Conservation (phyloP, 169 alveolate species). For the Eimeria nieschulzi region DNA sequence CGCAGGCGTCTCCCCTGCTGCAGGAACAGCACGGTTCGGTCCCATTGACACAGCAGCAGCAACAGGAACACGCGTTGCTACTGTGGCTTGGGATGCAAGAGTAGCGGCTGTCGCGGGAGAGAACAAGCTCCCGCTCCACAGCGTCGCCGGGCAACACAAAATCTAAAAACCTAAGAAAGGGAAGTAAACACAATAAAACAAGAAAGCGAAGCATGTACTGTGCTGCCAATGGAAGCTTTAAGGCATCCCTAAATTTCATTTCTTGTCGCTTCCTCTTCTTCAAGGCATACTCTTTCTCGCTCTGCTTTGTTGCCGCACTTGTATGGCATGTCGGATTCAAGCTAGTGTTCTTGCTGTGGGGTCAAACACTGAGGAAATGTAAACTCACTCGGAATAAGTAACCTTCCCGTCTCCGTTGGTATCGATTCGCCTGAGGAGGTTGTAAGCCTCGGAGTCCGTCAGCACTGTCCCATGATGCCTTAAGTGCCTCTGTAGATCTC, state of each 20-base stretch:
- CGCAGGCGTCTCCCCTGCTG: constrained; percentile 56
- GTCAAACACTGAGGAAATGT: not conserved
- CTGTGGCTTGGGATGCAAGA: constrained; percentile 19
- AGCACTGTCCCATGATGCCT: constrained; percentile 59
- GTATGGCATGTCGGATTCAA: not conserved
- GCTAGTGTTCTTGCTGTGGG: not conserved
- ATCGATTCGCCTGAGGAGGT: constrained; percentile 72
- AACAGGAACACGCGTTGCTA: constrained; percentile 50
- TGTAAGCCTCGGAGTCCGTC: constrained; percentile 70
- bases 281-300: not conserved
- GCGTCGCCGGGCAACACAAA: constrained; percentile 62
- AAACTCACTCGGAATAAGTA: constrained; percentile 69
- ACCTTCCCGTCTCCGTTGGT: constrained; percentile 68
- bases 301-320: not conserved
- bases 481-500: constrained; percentile 62
- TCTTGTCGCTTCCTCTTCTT: not conserved
- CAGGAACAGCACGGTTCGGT: constrained; percentile 14
- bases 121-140: constrained; percentile 31
- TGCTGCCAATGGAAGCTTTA: too few species aligned
- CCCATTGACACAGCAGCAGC: constrained; percentile 41
- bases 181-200: too few species aligned
- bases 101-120: constrained; percentile 56
- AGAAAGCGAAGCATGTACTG: too few species aligned
- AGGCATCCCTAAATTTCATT: not conserved
- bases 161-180: constrained; percentile 50